These are phyloP conservation scores for Hygrophila difformis DNA, from an alignment of 257 asterid genomes.

Conservation along the genomic window DNA sequence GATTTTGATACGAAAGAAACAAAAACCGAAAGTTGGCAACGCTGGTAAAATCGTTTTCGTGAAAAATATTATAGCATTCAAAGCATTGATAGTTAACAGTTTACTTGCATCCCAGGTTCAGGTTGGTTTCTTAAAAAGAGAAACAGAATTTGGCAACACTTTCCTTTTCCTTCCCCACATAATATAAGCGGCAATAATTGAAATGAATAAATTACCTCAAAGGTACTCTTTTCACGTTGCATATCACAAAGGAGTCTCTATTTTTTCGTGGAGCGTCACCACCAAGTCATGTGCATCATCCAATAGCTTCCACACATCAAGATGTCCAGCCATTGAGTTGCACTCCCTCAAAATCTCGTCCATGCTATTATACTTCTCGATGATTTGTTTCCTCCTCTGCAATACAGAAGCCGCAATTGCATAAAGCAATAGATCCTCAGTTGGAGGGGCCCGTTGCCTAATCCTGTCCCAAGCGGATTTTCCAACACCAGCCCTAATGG, in stretches of 20 bases:
- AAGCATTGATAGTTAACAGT: no score
- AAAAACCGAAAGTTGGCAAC: no score
- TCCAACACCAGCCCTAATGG: constrained; percentile 70
- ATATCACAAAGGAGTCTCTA: constrained; percentile 34
- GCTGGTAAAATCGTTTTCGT: no score
- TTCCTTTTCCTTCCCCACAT: not conserved
- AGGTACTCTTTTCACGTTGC: not conserved
- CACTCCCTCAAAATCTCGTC: constrained; percentile 86
- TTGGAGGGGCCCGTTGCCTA: constrained; percentile 73
- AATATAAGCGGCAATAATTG: constrained; percentile 5
- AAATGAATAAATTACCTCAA: constrained; percentile 14
- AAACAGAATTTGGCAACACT: not conserved
- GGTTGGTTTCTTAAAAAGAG: not conserved
- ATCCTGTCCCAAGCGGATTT: constrained; percentile 80
- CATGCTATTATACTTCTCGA: constrained; percentile 74
- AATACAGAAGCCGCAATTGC: constrained; percentile 89
- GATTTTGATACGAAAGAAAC: no score
- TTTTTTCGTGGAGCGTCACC: constrained; percentile 69
- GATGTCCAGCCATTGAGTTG: constrained; percentile 82
- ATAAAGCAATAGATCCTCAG: constrained; percentile 73
- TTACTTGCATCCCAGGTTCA: no score
- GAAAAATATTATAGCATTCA: no score
- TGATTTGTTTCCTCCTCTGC: constrained; percentile 82
- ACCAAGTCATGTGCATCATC: constrained; percentile 84
- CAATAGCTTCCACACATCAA: constrained; percentile 83